These are phyloP conservation scores for Naganishia sp. DNA, from an alignment of 1,284 basidiomycete genomes.

Conservation along the genomic window DNA sequence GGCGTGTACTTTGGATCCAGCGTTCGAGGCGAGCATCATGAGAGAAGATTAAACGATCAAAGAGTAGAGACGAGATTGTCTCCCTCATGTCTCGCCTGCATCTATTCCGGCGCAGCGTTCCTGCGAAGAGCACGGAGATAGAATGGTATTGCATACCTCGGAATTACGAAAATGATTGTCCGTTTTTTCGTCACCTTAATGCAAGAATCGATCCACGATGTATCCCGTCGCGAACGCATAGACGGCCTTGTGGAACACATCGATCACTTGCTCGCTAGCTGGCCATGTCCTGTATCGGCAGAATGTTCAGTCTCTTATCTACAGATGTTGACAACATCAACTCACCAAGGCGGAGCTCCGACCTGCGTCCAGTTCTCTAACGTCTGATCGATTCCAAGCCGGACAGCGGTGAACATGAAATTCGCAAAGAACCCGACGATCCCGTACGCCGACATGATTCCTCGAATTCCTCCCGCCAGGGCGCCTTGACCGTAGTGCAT, in stretches of 20 bases:
- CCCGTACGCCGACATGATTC: constrained; percentile 31
- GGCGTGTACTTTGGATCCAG: too few species aligned
- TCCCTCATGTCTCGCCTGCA: not conserved
- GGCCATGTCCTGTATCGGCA: constrained; percentile 35
- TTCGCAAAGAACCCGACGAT: constrained; percentile 34
- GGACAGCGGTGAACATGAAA: constrained; percentile 35
- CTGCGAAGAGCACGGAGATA: not conserved
- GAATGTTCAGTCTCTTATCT: not conserved
- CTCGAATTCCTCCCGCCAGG: constrained; percentile 31
- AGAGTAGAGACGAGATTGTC: too few species aligned
- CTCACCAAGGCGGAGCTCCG: constrained; percentile 35
- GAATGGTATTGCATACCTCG: not conserved
- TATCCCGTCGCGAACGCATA: constrained; percentile 36
- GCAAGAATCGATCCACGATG: constrained; percentile 28
- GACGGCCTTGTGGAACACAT: constrained; percentile 35
- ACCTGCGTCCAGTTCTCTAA: constrained; percentile 35
- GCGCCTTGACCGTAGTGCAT: constrained; percentile 37
- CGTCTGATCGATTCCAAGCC: constrained; percentile 34
- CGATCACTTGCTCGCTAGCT: constrained; percentile 35
- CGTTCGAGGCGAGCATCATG: too few species aligned
- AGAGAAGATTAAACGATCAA: too few species aligned
- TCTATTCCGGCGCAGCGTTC: not conserved
- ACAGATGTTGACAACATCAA: not conserved
- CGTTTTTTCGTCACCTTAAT: not conserved
- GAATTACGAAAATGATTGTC: not conserved